Evolutionary conservation across 768 basidiomycete genomes (phyloP), one percentile per base, ranked within the genome.

Genomic region (Cystofilobasidium bisporidii): DNA sequence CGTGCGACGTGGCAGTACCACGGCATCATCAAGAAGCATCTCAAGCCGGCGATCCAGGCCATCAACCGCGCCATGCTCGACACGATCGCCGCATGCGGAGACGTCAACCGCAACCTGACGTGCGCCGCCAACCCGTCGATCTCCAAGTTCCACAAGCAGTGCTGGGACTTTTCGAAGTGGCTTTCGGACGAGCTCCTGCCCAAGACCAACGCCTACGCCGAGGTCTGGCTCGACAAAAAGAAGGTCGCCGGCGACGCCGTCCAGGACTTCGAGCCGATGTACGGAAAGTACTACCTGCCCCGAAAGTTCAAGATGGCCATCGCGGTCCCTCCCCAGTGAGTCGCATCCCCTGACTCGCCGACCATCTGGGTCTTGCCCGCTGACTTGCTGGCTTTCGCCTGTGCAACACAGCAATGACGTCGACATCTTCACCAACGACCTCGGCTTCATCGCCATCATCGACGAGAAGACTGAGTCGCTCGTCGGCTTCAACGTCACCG

Each of bases 1-100:
- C 83, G 96, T 70, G 86, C 91, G 77, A 99, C 96, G 14, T 99
- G 98, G 87, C 96, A 99, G 79, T 98, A 96, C 83, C 96, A 99
- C 77, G 96, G 96, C 65, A 89, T 99, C 72, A 91, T 99, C 81
- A 99, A 99, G 81, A 83, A 83, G 71, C 91, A 99, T 76, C 79
- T 99, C 77, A 98, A 98, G 79, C 86, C 89, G 36, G 89, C 92
- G 22, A 97, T 99, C 71, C 93, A 96, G 79, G 90, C 85, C 64
- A 98, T 98, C 77, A 99, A 99, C 79, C 82, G 85, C 61, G 86
- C 82, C 28, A 75, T 97, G 72, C 81, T 99, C 67, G 96, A 99
- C 77, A 97, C 96, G 3, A 84, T 99, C 69, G 96, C 94, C 59
- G 96, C 96, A 28, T 98, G 96, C 75, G 96, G 96, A 74, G 96